Evolutionary conservation across 345 rosid species (phyloP), one percentile per base, ranked within the genome.

Genomic region (Brassica incana): DNA sequence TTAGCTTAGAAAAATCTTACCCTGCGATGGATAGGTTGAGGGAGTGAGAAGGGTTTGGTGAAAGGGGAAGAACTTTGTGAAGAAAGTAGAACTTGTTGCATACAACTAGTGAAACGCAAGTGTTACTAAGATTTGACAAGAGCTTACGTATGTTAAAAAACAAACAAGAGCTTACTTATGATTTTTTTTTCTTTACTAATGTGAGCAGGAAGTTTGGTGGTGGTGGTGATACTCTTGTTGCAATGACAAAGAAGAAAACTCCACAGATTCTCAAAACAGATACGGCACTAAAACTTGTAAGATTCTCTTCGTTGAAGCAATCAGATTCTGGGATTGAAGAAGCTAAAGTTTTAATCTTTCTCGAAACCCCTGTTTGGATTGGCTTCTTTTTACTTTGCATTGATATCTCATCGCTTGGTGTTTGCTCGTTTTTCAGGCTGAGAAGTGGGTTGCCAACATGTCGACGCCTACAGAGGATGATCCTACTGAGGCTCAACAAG

Each of bases 361-460:
- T 58, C 16, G 33, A 16, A 72, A 6, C 29, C 20, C 20, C 9
- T 65, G 58, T 50, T 33, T 62, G 20, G n/a, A 59, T 40, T 72
- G 9, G 65, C 29, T 27, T 15, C 11, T 38, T 77, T 64, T 20
- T 20, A 58, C 54, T 36, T 63, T 20, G 71, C 33, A 52, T 69
- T 65, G 10, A 50, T 65, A 6, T 14, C 18, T 29, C n/a, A 33
- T 6, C n/a, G 59, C 45, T 20, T 74, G 64, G 71, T 66, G 3
- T 23, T 69, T 71, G 33, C 18, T 50, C 16, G 56, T 59, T 59
- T 12, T 73, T 27, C 79, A 92, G 97, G 93, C 92, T 77, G 92
- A 90, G 75, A 85, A 84, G 76, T 92, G 93, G 91, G 89, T 90
- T 72, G 82, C 86, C 32, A 87, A 65, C 75, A 90, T 90, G 93